Base-by-base conservation (phyloP, 2,329 filamentous ascomycete species). In the Plectosphaerella plurivora region DNA sequence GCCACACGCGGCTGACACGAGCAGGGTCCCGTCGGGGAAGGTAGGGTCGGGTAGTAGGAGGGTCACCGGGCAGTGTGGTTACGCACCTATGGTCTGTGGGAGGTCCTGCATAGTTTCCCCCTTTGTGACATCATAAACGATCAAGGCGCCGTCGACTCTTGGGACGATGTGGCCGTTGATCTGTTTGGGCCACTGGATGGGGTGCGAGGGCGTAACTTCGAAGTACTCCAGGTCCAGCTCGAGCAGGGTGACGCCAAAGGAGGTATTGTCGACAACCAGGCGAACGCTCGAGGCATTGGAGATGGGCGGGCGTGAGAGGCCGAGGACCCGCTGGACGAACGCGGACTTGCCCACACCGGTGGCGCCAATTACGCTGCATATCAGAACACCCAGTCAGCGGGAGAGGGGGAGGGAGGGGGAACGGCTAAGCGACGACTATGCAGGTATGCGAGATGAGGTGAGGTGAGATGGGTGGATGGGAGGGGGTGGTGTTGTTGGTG, bases 81-180 rank as follows among this genome's bases (percentile, higher is more conserved):
- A 50, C 87, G 82, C 78, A 96, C 92, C 84, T 66, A 96, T 76
- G 56, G 89, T 84, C 61, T 87, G 82, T 41, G 89, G 86, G 51
- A 96, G 76, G 55, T 88, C 83, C 54, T 80, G 78, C 61, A 96
- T 83, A 65, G 86, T 93, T 55, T 86, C 83, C 60, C 83, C 80
- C 66, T 89, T 87, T 68, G 85, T 89, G 45, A 95, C 88, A 77
- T 97, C 90, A 76, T 96, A 96, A 47, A 97, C 74, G 53, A 93
- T 82, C 60, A 97, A 73, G 45, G 89, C 91, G 18, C 89, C 93
- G 63, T 97, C 89, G 63, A 96, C 81, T 41, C 79, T 81, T 48
- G 91, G 89, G 54, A 89, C 78, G 55, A 86, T 81, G 57, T 85
- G 78, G 54, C 89, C 88, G 63, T 87, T 80, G 60, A 86, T 80